Evolutionary conservation across 2,329 filamentous ascomycete species (phyloP), one percentile per base, ranked within the genome.

Genomic region (Pezicula neosporulosa): DNA sequence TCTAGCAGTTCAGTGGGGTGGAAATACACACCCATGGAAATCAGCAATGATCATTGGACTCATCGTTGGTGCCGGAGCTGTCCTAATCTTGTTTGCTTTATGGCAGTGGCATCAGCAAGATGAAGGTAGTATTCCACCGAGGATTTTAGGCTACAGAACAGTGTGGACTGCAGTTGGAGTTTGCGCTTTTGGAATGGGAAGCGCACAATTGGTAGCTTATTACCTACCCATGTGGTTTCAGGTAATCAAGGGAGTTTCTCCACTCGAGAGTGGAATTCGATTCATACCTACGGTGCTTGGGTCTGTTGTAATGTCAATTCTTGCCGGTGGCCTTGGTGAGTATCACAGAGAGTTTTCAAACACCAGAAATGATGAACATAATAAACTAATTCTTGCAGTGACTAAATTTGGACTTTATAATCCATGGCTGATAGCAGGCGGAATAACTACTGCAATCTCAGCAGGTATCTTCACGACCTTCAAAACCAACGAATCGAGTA

Each of bases 181-280:
- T 6, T 44, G 49, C 2, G 56, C 59, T 30, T 49, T 57, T 18
- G 49, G 51, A 1, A 28, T 59, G 16, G 58, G 58, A 9, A 48
- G 38, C n/a, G 46, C 50, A 3, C 41, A 49, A 8, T 9, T 59
- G 2, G 28, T 50, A 8, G 27, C 82, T 43, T 74, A 71, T 62
- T 75, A 75, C 52, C 60, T 77, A 12, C 74, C 75, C 3, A 66
- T 77, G 52, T 78, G 73, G 67, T 76, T 79, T 61, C 73, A 79
- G 63, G 67, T 70, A 37, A 68, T 77, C 56, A 67, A 67, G 51
- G 65, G 64, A 24, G 60, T 62, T 42, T 61, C 54, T 30, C 62
- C 70, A 0, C 62, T 61, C 6, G 44, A 55, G 44, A 69, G 68
- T 2, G 72, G 71, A 4, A 61, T 74, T 6, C 59, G 62, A 36